phyloP scores from a whole-genome alignment of 257 asterid genomes.

The Paulownia fortunei region DNA sequence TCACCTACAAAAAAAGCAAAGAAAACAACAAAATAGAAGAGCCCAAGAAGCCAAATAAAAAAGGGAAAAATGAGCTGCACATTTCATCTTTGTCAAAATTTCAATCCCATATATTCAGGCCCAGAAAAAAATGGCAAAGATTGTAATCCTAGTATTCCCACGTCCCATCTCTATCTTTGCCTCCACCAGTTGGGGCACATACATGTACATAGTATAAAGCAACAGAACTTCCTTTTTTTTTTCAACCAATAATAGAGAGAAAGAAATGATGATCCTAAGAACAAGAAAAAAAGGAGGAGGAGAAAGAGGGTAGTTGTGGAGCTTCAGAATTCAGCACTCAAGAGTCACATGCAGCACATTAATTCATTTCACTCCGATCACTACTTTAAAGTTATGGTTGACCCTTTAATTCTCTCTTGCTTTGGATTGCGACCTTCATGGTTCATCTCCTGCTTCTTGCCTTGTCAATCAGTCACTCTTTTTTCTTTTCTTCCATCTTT shows the following conservation, averaged over 20 bases:
- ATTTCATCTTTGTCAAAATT: constrained; percentile 33
- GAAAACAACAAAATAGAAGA: constrained; percentile 25
- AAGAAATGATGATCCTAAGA: constrained; percentile 42
- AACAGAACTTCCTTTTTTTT: constrained; percentile 19
- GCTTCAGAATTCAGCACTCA: constrained; percentile 58
- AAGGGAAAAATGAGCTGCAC: not conserved
- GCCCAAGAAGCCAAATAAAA: not conserved
- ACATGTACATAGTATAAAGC: constrained; percentile 36
- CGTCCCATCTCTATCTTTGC: constrained; percentile 64
- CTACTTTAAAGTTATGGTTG: constrained; percentile 54
- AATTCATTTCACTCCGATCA: constrained; percentile 37
- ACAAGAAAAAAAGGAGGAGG: constrained; percentile 31
- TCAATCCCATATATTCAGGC: constrained; percentile 44
- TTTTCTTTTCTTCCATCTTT: constrained; percentile 31
- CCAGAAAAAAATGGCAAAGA: constrained; percentile 46
- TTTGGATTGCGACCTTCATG: constrained; percentile 68
- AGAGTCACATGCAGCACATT: constrained; percentile 63
- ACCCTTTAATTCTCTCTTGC: constrained; percentile 49
- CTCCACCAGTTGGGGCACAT: constrained; percentile 30
- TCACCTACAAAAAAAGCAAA: constrained; percentile 25
- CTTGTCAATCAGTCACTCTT: constrained; percentile 55
- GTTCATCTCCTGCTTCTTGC: constrained; percentile 63
- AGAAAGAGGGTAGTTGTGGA: constrained; percentile 53
- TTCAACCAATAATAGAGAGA: constrained; percentile 42
- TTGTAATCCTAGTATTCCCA: constrained; percentile 57